Evolutionary conservation across 768 basidiomycete species (phyloP), one percentile per base, ranked within the genome.

Genomic region (Tulasnella sp.): DNA sequence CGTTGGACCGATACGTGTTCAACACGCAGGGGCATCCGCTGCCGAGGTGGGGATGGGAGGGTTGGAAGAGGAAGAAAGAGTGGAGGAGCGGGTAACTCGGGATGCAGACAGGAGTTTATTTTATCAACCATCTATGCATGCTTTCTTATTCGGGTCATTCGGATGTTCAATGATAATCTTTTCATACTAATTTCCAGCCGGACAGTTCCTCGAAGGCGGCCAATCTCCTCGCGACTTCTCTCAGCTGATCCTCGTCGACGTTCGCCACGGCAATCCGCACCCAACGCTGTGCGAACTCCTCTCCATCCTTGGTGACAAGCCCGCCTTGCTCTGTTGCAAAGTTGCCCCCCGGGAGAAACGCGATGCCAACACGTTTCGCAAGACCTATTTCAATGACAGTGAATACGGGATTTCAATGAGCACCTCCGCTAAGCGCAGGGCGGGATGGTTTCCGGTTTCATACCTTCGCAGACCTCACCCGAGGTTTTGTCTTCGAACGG

Each of bases 261-360:
- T 94, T 96, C 18, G 94, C 93, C 3, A 95, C 92, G 14, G 93
- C 93, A 85, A 96, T 93, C 78, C 94, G 88, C 42, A 95, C 86
- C 93, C 93, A 95, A 78, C 89, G 86, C 54, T 90, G 48, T 22
- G 18, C 48, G 48, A 50, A 50, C 48, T 50, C 48, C 22, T 50
- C 48, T 72, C 80, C 69, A 37, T 81, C 48, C 18, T 22, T 50
- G 8, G 48, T 50, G 8, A 50, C 20, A 5, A 50, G 16, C 48
- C 48, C 48, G 7, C 16, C 22, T 20, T 22, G 12, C 48, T 50
- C 48, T 50, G 48, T 50, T 50, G 48, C 48, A 50, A 50, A 50
- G 48, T 50, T 50, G 48, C 48, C 22, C 8, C 48, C 48, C 20
- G 48, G 48, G 22, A 50, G 48, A 50, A 11, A 50, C 16, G 48